Conservation (phyloP, 2,329 filamentous ascomycete species). For the Talaromyces sp. region DNA sequence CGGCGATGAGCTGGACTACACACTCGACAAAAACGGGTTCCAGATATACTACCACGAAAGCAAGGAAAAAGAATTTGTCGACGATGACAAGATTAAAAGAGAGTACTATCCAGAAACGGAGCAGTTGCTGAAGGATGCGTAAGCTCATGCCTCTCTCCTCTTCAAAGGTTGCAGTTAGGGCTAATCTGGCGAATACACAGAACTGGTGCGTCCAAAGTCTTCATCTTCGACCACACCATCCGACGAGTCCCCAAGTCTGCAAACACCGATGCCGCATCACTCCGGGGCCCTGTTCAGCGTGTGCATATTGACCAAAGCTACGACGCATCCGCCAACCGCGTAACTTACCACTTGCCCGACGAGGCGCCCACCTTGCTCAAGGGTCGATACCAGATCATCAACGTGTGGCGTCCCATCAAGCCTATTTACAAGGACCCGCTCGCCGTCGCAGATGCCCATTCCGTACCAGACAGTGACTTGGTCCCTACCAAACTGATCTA, state of each 20-base stretch:
- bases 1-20: conserved; percentile 38
- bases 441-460: conserved; percentile 48
- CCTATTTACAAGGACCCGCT: conserved; percentile 52
- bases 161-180: neutral
- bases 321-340: conserved; percentile 38
- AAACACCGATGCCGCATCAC: conserved; percentile 22
- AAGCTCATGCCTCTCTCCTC: conserved; percentile 5
- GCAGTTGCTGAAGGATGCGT: conserved; percentile 40
- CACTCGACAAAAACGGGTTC: conserved; percentile 44
- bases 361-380: conserved; percentile 40
- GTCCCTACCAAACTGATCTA: conserved; percentile 48
- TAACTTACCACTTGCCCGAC: conserved; percentile 39
- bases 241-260: conserved; percentile 29
- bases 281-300: conserved; percentile 44
- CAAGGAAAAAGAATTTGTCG: conserved; percentile 33
- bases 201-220: conserved; percentile 38
- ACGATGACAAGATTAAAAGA: conserved; percentile 36
- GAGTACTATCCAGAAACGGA: conserved; percentile 46
- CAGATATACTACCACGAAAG: conserved; percentile 38
- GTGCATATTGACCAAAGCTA: conserved; percentile 50
- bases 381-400: conserved; percentile 46
- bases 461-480: conserved; percentile 48
- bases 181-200: conserved; percentile 14
- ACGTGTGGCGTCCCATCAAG: conserved; percentile 48
- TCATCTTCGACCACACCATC: conserved; percentile 50